Conservation (phyloP, 176 grass and related monocot genomes). For the Zoysia pacifica region DNA sequence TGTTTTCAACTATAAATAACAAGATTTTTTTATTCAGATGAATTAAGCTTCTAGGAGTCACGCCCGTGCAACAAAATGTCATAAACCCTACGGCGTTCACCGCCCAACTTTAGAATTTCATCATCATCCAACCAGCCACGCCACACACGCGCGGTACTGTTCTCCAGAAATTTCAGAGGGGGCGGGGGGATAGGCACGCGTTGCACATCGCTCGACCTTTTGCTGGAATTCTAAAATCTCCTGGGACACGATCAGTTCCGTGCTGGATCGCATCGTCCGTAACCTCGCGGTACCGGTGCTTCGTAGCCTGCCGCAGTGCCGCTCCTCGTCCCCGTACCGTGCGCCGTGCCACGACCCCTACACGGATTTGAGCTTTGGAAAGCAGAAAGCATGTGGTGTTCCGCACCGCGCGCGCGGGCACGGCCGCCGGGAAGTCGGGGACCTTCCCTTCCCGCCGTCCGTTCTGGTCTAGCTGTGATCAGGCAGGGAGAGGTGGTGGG, state of each 20-base stretch:
- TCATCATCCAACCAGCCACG: not conserved
- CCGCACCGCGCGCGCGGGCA: not conserved
- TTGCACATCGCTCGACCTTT: too few relatives aligned
- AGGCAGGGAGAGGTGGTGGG: not conserved
- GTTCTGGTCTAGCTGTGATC: not conserved
- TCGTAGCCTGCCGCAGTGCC: not conserved
- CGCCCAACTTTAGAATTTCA: too few relatives aligned
- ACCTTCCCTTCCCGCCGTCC: not conserved
- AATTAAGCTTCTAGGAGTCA: too few relatives aligned
- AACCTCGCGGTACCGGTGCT: too few relatives aligned
- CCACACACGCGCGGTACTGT: not conserved
- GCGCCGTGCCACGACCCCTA: not conserved
- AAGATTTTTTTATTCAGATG: too few relatives aligned
- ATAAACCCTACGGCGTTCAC: too few relatives aligned
- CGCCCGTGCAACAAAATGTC: constrained; percentile 16
- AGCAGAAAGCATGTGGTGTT: constrained; percentile 7
- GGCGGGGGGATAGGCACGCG: too few relatives aligned
- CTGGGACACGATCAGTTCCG: too few relatives aligned
- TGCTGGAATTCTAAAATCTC: too few relatives aligned
- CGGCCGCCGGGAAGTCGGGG: not conserved
- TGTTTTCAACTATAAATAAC: too few relatives aligned
- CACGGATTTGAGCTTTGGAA: not conserved
- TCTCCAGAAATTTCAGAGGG: too few relatives aligned
- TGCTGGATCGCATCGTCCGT: not conserved
- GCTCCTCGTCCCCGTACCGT: not conserved